Conservation (phyloP, 352 stramenopile genomes). For the Phytophthora aleatoria region DNA sequence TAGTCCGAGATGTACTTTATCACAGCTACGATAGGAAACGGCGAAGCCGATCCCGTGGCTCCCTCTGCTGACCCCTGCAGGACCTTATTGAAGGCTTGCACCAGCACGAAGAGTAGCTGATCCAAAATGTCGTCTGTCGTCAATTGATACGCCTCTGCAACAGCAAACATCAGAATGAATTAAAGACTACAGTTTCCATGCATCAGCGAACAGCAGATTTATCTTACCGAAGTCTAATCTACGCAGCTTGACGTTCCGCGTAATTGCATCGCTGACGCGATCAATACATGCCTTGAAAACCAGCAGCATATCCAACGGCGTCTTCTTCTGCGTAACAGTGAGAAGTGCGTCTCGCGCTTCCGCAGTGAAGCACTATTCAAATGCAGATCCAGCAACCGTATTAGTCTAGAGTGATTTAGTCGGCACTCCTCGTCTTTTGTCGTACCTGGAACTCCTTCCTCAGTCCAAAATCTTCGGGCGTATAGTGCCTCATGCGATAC, state of each 20-base stretch:
- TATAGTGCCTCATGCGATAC: conserved; percentile 62
- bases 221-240: conserved; percentile 53
- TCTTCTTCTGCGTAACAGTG: conserved; percentile 48
- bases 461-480: conserved; percentile 71
- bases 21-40: conserved; percentile 60
- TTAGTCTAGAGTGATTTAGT: neutral
- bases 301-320: conserved; percentile 77
- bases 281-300: conserved; percentile 74
- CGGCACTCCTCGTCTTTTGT: neutral
- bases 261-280: conserved; percentile 59
- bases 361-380: conserved; percentile 42
- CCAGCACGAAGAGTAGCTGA: conserved; percentile 69
- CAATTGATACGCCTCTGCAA: conserved; percentile 55
- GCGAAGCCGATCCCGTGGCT: conserved; percentile 11
- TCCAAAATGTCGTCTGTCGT: conserved; percentile 86
- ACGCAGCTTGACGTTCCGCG: conserved; percentile 56
- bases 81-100: conserved; percentile 53
- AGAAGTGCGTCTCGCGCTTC: conserved; percentile 50
- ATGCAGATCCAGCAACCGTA: neutral
- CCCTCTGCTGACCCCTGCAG: conserved; percentile 2
- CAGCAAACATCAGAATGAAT: conserved; percentile 1
- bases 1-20: conserved; percentile 79
- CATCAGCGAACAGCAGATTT: neutral
- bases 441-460: conserved; percentile 71
- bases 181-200: neutral